A percentile compares a stretch with the other conserved stretches of the same genome.
These are phyloP conservation scores for Fusarium musae DNA, from an alignment of 2,329 filamentous ascomycete species.

Conservation along the genomic window DNA sequence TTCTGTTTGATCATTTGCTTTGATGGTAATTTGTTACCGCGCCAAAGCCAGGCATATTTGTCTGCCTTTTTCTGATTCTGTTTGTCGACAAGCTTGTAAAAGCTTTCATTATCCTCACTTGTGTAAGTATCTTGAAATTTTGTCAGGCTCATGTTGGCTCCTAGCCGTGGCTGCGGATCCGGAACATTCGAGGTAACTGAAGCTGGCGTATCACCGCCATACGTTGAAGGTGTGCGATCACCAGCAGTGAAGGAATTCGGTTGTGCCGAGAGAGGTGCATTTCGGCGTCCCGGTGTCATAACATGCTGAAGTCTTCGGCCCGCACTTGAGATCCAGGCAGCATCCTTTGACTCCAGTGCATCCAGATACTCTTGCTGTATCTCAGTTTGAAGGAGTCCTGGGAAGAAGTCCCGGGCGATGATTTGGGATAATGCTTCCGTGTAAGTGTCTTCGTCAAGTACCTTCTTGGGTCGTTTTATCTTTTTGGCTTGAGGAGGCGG, in stretches of 20 bases:
- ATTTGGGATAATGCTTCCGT: constrained; percentile 91
- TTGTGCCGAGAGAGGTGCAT: constrained; percentile 35
- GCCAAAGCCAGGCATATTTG: constrained; percentile 90
- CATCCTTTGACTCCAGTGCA: constrained; percentile 86
- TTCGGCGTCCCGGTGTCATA: constrained; percentile 78
- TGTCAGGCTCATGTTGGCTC: constrained; percentile 82
- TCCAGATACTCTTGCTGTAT: constrained; percentile 93
- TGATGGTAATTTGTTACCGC: constrained; percentile 85
- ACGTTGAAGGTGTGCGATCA: constrained; percentile 71
- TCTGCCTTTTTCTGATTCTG: constrained; percentile 87
- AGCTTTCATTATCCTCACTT: constrained; percentile 97
- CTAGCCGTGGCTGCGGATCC: constrained; percentile 62
- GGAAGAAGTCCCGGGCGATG: constrained; percentile 96
- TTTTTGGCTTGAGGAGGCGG: constrained; percentile 86
- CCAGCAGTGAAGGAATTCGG: constrained; percentile 45
- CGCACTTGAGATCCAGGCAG: constrained; percentile 86
- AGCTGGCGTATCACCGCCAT: constrained; percentile 78
- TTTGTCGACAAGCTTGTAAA: constrained; percentile 90
- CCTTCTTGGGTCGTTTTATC: constrained; percentile 88
- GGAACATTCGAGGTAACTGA: constrained; percentile 60
- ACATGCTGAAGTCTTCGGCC: constrained; percentile 77
- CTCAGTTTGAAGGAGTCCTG: constrained; percentile 85
- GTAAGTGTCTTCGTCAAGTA: constrained; percentile 95
- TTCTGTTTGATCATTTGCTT: constrained; percentile 80
- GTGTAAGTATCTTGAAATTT: constrained; percentile 94